Percentiles rank a stretch among this genome's conserved stretches.
Evolutionary conservation across 164 flowering plant species (phyloP).

Genomic region (Annona cherimola): DNA sequence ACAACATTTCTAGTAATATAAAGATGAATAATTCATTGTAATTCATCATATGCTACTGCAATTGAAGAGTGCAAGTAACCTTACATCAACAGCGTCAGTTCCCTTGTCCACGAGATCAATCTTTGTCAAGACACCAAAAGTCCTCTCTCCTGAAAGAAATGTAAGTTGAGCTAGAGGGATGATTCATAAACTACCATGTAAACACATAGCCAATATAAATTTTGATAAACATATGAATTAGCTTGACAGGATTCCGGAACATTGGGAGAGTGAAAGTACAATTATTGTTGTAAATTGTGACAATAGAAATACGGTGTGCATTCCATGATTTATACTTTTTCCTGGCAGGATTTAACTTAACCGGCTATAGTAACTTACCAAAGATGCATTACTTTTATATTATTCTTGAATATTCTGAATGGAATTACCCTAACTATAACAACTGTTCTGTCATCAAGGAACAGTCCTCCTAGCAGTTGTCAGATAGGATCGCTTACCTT

Average conservation of each 20-base stretch:
- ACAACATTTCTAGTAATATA: neutral
- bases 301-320: too few relatives aligned
- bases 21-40: neutral
- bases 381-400: too few relatives aligned
- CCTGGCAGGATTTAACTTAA: too few relatives aligned
- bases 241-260: neutral
- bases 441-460: neutral
- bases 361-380: too few relatives aligned
- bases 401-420: too few relatives aligned
- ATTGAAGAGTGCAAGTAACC: slow-evolving; percentile 21
- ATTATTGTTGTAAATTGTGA: neutral
- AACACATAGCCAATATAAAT: neutral
- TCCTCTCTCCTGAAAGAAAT: slow-evolving; percentile 63
- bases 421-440: too few relatives aligned
- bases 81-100: slow-evolving; percentile 92
- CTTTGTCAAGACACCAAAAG: slow-evolving; percentile 89
- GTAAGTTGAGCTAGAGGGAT: neutral
- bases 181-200: neutral
- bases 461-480: neutral
- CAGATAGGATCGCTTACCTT: slow-evolving; percentile 36
- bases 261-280: neutral
- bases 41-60: neutral
- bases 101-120: slow-evolving; percentile 98
- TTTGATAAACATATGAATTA: neutral
- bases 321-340: too few relatives aligned